phyloP scores from a whole-genome alignment of 169 alveolate genomes.

The Cardiosporidium cionae region DNA sequence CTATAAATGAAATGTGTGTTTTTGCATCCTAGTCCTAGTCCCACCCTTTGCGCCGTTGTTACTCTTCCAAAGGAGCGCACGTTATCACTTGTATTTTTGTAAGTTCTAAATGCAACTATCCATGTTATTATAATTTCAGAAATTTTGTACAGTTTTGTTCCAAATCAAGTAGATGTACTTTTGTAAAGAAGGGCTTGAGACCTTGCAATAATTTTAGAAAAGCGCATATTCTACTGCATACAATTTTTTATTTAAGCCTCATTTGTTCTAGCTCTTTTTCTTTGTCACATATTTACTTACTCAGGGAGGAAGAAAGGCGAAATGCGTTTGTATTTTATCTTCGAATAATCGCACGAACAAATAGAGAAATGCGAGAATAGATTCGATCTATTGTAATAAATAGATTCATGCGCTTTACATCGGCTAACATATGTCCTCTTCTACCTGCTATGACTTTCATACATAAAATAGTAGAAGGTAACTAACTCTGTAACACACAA shows the following conservation, averaged over 20 bases:
- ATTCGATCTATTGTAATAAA: too few relatives aligned
- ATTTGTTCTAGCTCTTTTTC: background rate
- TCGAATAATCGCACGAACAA: too few relatives aligned
- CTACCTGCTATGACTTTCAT: too few relatives aligned
- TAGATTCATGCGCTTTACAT: too few relatives aligned
- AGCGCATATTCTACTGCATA: background rate
- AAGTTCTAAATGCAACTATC: background rate
- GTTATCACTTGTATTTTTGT: conserved; percentile 21
- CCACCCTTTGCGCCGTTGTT: conserved; percentile 25
- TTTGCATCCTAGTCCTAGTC: conserved; percentile 13
- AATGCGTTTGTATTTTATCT: conserved; percentile 24
- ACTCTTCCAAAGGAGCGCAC: conserved; percentile 13
- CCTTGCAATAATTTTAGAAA: background rate
- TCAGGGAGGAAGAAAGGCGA: conserved; percentile 28
- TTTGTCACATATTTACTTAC: background rate
- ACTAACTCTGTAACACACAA: too few relatives aligned
- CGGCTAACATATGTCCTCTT: too few relatives aligned
- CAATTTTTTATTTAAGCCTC: background rate
- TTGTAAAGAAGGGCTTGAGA: too few relatives aligned
- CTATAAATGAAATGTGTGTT: too few relatives aligned
- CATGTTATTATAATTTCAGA: background rate
- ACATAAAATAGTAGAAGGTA: too few relatives aligned
- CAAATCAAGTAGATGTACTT: too few relatives aligned
- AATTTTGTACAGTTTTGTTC: background rate
- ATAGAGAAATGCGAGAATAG: too few relatives aligned